Conservation (phyloP, 2,329 filamentous ascomycete genomes). For the Metarhizium guizhouense region DNA sequence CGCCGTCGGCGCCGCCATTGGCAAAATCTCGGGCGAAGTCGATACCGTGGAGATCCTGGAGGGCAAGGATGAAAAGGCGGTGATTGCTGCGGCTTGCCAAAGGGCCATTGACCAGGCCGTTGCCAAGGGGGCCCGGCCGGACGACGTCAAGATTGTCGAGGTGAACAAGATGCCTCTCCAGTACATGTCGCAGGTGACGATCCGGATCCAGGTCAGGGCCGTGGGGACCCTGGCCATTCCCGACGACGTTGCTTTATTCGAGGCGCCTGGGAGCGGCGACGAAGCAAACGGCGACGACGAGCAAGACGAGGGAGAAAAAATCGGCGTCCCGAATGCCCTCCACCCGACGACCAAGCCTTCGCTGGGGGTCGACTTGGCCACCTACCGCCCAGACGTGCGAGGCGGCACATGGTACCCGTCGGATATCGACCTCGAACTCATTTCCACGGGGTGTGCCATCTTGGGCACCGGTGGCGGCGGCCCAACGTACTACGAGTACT, state of each 20-base stretch:
- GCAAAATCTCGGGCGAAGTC: constrained; percentile 42
- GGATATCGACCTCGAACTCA: constrained; percentile 26
- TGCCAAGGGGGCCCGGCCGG: constrained; percentile 19
- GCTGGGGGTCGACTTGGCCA: constrained; percentile 18
- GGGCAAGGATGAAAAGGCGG: constrained; percentile 25
- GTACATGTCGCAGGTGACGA: constrained; percentile 25
- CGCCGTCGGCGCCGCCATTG: constrained; percentile 51
- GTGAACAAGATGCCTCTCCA: constrained; percentile 33
- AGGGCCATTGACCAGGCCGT: constrained; percentile 22
- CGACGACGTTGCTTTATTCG: constrained; percentile 9
- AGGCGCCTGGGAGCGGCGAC: constrained; percentile 6
- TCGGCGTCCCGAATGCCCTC: constrained; percentile 19
- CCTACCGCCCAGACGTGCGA: constrained; percentile 22
- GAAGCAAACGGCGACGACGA: constrained; percentile 7
- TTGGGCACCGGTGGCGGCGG: constrained; percentile 29
- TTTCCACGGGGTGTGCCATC: constrained; percentile 26
- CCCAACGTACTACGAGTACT: constrained; percentile 31
- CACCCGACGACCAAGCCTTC: constrained; percentile 22
- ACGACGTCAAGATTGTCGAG: constrained; percentile 33
- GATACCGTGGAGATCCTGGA: constrained; percentile 41
- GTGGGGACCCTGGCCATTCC: constrained; percentile 24
- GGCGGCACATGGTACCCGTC: constrained; percentile 26
- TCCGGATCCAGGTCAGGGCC: constrained; percentile 24
- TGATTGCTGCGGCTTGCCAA: constrained; percentile 30
- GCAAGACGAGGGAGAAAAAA: constrained; percentile 17